Evolutionary conservation across 2,329 filamentous ascomycete species (phyloP).

Genomic region (Cyclaneusma minus): DNA sequence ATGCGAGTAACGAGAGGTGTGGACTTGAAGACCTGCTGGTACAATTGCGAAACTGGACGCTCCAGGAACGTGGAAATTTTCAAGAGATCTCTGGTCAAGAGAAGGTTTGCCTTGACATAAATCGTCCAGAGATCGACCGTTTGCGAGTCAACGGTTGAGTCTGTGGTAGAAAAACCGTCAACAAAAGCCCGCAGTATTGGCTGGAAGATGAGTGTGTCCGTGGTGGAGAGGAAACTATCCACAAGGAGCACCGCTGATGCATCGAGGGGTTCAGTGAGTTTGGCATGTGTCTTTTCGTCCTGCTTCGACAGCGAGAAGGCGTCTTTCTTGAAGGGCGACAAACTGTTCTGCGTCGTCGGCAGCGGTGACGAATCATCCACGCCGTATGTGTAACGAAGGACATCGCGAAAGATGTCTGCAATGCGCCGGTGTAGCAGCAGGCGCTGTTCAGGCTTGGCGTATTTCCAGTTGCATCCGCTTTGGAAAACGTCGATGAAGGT

Average conservation of each 20-base stretch:
- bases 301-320: constrained; percentile 17
- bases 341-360: constrained; percentile 25
- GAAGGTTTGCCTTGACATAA: constrained; percentile 49
- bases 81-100: constrained; percentile 54
- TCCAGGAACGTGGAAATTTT: constrained; percentile 51
- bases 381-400: constrained; percentile 59
- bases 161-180: constrained; percentile 39
- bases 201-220: constrained; percentile 57
- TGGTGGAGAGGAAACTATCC: constrained; percentile 58
- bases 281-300: too few species aligned
- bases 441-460: constrained; percentile 51
- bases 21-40: constrained; percentile 67
- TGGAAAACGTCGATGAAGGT: constrained; percentile 73
- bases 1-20: constrained; percentile 63
- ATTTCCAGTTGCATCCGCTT: constrained; percentile 76
- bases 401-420: constrained; percentile 51
- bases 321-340: too few species aligned
- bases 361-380: constrained; percentile 48
- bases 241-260: constrained; percentile 63
- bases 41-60: constrained; percentile 47
- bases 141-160: constrained; percentile 45
- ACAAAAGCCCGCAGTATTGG: constrained; percentile 60
- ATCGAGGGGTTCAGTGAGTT: constrained; percentile 31
- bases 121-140: constrained; percentile 37
- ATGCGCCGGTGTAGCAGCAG: constrained; percentile 54